phyloP scores from a whole-genome alignment of 805 yeast species.

The Candida oleophila region DNA sequence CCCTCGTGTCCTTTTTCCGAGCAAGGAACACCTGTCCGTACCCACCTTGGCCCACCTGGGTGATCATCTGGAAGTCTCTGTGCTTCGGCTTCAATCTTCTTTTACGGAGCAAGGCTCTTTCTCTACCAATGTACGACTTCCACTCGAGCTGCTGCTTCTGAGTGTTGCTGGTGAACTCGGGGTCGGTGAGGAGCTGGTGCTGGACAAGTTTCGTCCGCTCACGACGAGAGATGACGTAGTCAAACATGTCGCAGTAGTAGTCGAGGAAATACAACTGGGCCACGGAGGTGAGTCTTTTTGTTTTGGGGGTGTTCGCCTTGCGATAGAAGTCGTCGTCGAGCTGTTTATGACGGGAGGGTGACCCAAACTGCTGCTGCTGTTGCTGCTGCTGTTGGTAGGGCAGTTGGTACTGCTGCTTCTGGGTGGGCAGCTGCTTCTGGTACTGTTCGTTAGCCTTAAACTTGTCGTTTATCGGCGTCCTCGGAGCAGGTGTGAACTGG shows the following conservation, averaged over 20 bases:
- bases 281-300: slow-evolving; percentile 83
- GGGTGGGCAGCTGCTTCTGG: slow-evolving; percentile 11
- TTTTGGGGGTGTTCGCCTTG: slow-evolving; percentile 69
- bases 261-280: slow-evolving; percentile 93
- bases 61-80: slow-evolving; percentile 92
- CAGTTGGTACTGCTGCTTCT: slow-evolving; percentile 1
- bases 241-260: slow-evolving; percentile 94
- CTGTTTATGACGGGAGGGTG: slow-evolving; percentile 8
- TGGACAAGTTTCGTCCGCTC: slow-evolving; percentile 76
- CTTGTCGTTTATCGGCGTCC: slow-evolving; percentile 1
- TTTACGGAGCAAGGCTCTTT: slow-evolving; percentile 79
- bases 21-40: slow-evolving; percentile 99
- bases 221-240: slow-evolving; percentile 83
- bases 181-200: slow-evolving; percentile 50
- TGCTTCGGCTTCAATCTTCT: slow-evolving; percentile 90
- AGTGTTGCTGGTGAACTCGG: slow-evolving; percentile 37
- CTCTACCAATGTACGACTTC: slow-evolving; percentile 80
- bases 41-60: slow-evolving; percentile 99
- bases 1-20: slow-evolving; percentile 88
- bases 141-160: slow-evolving; percentile 50
- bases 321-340: slow-evolving; percentile 48
- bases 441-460: slow-evolving; percentile 10
- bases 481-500: slow-evolving; percentile 1
- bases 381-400: slow-evolving; percentile 15
- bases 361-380: slow-evolving; percentile 4